These are phyloP conservation scores for Arctium lappa DNA, from an alignment of 129 eudicot species.

Conservation along the genomic window DNA sequence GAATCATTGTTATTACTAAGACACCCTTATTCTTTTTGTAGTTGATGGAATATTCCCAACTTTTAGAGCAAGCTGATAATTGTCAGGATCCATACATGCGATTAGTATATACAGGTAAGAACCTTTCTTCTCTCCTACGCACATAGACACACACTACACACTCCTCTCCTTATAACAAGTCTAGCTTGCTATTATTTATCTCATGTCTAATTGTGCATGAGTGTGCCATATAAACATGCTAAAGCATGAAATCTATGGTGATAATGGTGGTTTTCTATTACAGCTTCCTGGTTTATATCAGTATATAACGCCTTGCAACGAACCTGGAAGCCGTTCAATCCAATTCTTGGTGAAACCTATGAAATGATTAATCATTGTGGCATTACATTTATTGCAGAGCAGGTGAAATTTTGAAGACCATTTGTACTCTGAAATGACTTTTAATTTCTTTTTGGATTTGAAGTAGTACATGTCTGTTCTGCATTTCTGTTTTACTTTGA, in stretches of 20 bases:
- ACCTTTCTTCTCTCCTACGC: not conserved
- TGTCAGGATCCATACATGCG: constrained; percentile 93
- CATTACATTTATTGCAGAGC: constrained; percentile 80
- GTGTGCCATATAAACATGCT: not conserved
- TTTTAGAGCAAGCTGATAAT: constrained; percentile 70
- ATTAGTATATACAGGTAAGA: constrained; percentile 67
- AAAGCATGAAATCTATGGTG: constrained; percentile 5
- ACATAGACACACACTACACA: not conserved
- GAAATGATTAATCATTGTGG: constrained; percentile 89
- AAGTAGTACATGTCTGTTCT: not conserved
- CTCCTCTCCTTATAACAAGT: not conserved
- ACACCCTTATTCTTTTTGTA: constrained; percentile 19
- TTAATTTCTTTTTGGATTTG: not conserved
- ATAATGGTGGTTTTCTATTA: constrained; percentile 15
- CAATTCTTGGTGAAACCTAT: constrained; percentile 97
- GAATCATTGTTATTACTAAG: constrained; percentile 5
- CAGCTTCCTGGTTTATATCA: constrained; percentile 87
- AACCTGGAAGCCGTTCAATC: constrained; percentile 96
- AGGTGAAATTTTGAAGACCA: constrained; percentile 40
- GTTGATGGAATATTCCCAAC: constrained; percentile 91
- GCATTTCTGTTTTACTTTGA: not conserved
- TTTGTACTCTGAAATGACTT: not conserved
- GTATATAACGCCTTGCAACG: constrained; percentile 78
- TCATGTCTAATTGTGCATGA: not conserved
- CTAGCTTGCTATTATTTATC: not conserved